Evolutionary conservation across 1,284 basidiomycete species (phyloP), one percentile per base, ranked within the genome.

Genomic region (Thecaphora thlaspeos): DNA sequence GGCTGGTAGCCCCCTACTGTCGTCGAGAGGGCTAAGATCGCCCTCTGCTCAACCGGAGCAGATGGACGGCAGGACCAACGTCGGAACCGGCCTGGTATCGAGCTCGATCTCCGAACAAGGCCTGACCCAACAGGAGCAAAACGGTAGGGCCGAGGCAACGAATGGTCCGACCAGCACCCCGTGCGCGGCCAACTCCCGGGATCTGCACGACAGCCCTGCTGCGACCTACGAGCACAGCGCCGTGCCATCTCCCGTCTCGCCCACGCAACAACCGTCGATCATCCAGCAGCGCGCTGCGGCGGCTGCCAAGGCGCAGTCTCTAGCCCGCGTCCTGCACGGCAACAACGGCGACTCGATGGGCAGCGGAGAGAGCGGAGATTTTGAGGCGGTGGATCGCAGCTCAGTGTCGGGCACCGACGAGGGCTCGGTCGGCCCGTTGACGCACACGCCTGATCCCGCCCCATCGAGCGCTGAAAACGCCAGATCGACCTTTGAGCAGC

Each of bases 281-380:
- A 73, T 73, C 57, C 63, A 70, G 45, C 70, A 72, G 46, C 53
- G 70, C 15, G 69, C 69, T 1, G 67, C 69, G 19, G 71, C 71
- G 11, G 64, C 66, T 51, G 57, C 66, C 2, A 55, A 61, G 26
- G 66, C 66, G 4, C 65, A 71, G 24, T 54, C 55, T 32, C 42
- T 61, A 28, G 54, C 54, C 4, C 48, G 48, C 18, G 50, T 43
- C 34, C 47, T 38, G 3, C 41, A 43, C 2, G 26, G n/a, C 17
- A 43, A 55, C 19, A 48, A 46, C 23, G 22, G 43, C 9, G 64
- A 57, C 28, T 51, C 54, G 14, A 26, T 46, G 22, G 55, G 39
- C 26, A 58, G 65, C 46, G 36, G 49, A 19, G 62, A 61, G 22
- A 58, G 53, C 46, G 48, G 46, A 23, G 59, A 67, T 15, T 65